Evolutionary conservation across 2,329 filamentous ascomycete species (phyloP), one percentile per base, ranked within the genome.

Genomic region (Purpureocillium takamizusanense): DNA sequence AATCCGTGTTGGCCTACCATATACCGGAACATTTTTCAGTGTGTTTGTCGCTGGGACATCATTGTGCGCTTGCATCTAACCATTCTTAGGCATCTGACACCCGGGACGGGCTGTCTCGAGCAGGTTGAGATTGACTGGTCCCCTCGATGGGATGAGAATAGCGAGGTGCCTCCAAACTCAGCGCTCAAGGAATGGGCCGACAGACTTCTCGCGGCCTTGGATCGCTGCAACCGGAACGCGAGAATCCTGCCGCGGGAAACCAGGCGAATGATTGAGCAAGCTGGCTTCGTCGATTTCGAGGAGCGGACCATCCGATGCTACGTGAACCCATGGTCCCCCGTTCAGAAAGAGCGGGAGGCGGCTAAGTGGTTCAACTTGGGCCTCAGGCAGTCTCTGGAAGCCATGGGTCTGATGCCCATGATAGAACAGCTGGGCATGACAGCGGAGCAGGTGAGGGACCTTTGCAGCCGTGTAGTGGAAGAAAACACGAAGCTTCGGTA

Each of bases 111-210:
- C 38, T 75, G 72, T 54, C 72, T 95, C 39, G 89, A 97, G 60
- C 87, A 94, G 49, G 76, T 94, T 35, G 90, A 97, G 57, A 83
- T 97, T 39, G 87, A 97, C 59, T 85, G 85, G 60, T 68, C 74
- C 35, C 86, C 87, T 14, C 77, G 77, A 37, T 83, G 78, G 52
- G 81, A 87, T 45, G 78, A 87, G 46, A 78, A 85, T 49, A 70
- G 72, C 28, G 76, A 76, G 1, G 61, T 84, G 12, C 69, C 74
- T 10, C 47, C 61, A 4, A 62, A 76, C 29, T 77, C 81, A 7
- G 65, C 70, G 21, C 63, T 90, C 13, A 60, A 67, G 33, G 64
- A 76, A 49, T 95, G 88, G 88, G 82, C 81, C 44, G 62, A 75
- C 18, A 74, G 76, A 41, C 65, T 94, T 40, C 69, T 77, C 35